Conservation (phyloP, 495 filamentous ascomycete species). For the Aspergillus affinis region DNA sequence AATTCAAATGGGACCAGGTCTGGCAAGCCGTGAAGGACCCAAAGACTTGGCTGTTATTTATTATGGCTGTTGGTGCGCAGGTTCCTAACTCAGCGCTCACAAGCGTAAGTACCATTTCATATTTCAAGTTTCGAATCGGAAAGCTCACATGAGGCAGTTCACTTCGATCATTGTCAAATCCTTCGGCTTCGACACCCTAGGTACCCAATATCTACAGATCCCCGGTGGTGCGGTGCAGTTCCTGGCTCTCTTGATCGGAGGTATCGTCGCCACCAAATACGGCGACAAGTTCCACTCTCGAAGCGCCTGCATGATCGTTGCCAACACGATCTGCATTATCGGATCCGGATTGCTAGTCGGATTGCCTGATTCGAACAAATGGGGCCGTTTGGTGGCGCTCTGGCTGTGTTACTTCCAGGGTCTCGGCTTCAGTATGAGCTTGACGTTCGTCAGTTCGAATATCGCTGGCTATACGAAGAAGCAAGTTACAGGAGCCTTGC, state of each 20-base stretch:
- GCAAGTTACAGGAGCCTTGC: conserved; percentile 21
- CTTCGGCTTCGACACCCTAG: conserved; percentile 55
- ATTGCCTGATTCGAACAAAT: conserved; percentile 49
- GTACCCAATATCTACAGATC: conserved; percentile 57
- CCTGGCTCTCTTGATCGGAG: conserved; percentile 33
- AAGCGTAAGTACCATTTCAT: conserved; percentile 25
- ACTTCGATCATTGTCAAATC: conserved; percentile 48
- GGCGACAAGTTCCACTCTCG: conserved; percentile 31
- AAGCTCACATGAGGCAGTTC: conserved; percentile 29
- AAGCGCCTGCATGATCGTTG: conserved; percentile 32
- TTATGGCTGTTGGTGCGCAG: conserved; percentile 36
- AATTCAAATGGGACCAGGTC: conserved; percentile 51
- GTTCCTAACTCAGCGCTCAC: conserved; percentile 41
- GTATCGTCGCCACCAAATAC: conserved; percentile 43
- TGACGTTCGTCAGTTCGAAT: conserved; percentile 47
- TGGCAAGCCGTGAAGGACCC: conserved; percentile 46
- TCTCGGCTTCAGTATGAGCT: conserved; percentile 46
- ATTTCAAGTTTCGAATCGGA: background rate
- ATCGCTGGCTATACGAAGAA: conserved; percentile 45
- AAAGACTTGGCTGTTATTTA: conserved; percentile 49
- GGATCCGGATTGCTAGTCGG: conserved; percentile 55
- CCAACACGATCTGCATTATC: conserved; percentile 56
- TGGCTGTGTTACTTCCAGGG: conserved; percentile 56
- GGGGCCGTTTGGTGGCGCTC: conserved; percentile 53
- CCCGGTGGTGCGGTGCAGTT: conserved; percentile 45